Percentiles rank a stretch among this genome's conserved stretches.
Conservation (phyloP, 2,329 filamentous ascomycete genomes). For the Penicillium capsulatum region DNA sequence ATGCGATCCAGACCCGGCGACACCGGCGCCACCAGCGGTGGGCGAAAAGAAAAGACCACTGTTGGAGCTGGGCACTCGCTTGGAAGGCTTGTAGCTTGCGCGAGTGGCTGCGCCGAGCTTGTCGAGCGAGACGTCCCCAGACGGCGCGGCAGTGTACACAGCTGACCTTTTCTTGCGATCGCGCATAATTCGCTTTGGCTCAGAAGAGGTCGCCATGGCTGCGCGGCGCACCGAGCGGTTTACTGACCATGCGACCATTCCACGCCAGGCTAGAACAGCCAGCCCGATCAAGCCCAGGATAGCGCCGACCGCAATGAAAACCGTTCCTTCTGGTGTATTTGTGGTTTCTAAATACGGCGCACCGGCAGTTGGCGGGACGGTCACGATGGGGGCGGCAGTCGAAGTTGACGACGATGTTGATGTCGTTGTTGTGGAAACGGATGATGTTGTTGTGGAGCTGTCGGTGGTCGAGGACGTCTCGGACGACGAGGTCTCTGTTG, state of each 20-base stretch:
- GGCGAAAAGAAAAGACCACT: slow-evolving; percentile 91
- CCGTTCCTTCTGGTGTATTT: slow-evolving; percentile 79
- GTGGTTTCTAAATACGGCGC: slow-evolving; percentile 93
- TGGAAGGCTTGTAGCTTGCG: slow-evolving; percentile 37
- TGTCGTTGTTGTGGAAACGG: slow-evolving; percentile 20
- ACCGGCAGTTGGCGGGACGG: slow-evolving; percentile 74
- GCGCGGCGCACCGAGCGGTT: slow-evolving; percentile 87
- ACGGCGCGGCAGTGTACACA: slow-evolving; percentile 17
- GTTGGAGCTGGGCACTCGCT: slow-evolving; percentile 50
- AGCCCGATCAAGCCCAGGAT: slow-evolving; percentile 78
- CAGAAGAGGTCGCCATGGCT: slow-evolving; percentile 68
- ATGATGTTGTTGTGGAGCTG: slow-evolving; percentile 20
- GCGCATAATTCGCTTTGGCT: slow-evolving; percentile 64
- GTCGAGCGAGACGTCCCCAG: slow-evolving; percentile 52
- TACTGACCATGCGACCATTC: slow-evolving; percentile 80
- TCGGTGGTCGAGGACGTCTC: slow-evolving; percentile 16
- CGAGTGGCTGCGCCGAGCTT: slow-evolving; percentile 40
- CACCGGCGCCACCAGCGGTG: slow-evolving; percentile 57
- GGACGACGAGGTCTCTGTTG: slow-evolving; percentile 14
- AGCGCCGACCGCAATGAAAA: slow-evolving; percentile 92
- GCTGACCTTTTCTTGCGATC: slow-evolving; percentile 38
- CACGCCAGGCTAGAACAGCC: slow-evolving; percentile 82
- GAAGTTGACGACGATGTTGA: slow-evolving; percentile 52
- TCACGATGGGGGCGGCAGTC: slow-evolving; percentile 59
- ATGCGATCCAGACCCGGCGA: slow-evolving; percentile 37